Evolutionary conservation across 108 stramenopile species (phyloP).

Genomic region (Skeletonema costatum): DNA sequence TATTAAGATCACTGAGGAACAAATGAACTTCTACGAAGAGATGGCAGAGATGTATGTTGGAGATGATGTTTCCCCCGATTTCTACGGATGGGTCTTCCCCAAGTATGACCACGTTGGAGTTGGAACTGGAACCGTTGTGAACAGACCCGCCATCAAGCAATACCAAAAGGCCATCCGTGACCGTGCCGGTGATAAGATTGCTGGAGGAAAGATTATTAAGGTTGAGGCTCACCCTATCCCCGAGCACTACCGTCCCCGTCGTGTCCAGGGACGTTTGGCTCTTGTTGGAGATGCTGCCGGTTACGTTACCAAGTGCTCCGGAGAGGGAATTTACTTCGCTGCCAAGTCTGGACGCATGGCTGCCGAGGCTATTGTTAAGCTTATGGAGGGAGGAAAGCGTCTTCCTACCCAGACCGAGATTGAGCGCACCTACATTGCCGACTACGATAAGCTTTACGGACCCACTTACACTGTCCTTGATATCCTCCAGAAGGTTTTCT

Average conservation of each 20-base stretch:
- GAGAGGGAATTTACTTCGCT: constrained; percentile 99
- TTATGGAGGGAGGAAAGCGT: constrained; percentile 85
- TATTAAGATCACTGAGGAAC: constrained; percentile 96
- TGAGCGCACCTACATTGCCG: constrained; percentile 91
- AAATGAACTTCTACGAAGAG: constrained; percentile 98
- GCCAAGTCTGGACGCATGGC: constrained; percentile 99
- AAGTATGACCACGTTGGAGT: constrained; percentile 99
- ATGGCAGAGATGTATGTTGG: constrained; percentile 99
- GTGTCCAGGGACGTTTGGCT: constrained; percentile 92
- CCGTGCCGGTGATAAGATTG: constrained; percentile 97
- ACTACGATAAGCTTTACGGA: constrained; percentile 93
- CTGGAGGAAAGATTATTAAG: constrained; percentile 98
- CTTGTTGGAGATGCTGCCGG: constrained; percentile 98
- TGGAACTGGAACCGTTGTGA: constrained; percentile 97
- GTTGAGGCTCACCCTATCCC: constrained; percentile 99
- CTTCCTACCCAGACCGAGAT: constrained; percentile 94
- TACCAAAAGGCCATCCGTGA: constrained; percentile 99
- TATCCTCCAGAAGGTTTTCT: constrained; percentile 97
- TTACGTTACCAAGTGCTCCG: constrained; percentile 98
- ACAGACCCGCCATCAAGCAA: constrained; percentile 98
- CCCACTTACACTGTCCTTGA: constrained; percentile 98
- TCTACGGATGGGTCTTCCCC: constrained; percentile 99
- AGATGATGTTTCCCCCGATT: constrained; percentile 97
- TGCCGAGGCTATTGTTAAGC: constrained; percentile 90
- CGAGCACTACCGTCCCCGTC: constrained; percentile 96